These are phyloP conservation scores for Elsinoe arachidis DNA, from an alignment of 2,329 filamentous ascomycete genomes.

Conservation along the genomic window DNA sequence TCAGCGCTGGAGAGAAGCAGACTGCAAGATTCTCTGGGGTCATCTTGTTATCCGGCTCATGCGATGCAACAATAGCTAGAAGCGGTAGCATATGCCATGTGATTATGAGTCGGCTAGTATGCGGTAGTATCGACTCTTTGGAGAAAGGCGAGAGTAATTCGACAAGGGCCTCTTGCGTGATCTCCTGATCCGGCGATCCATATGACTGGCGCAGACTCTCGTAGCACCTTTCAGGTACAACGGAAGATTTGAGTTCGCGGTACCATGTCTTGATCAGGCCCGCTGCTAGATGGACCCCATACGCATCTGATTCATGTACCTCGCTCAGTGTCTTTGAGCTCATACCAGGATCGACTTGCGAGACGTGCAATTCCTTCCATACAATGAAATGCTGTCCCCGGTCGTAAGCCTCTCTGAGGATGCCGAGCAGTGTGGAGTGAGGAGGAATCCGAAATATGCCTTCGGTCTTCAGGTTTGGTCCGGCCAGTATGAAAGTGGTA, in stretches of 20 bases:
- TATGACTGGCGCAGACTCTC: conserved; percentile 37
- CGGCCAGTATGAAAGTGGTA: conserved; percentile 42
- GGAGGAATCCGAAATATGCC: conserved; percentile 48
- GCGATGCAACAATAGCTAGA: conserved; percentile 38
- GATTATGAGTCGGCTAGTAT: conserved; percentile 39
- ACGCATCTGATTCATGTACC: conserved; percentile 41
- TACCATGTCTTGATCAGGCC: conserved; percentile 50
- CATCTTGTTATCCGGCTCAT: conserved; percentile 47
- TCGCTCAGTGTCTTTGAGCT: conserved; percentile 31
- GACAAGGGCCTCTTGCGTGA: conserved; percentile 35
- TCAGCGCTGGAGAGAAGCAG: conserved; percentile 45
- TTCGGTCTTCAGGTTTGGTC: conserved; percentile 40
- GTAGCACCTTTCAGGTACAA: conserved; percentile 44
- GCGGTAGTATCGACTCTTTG: conserved; percentile 38
- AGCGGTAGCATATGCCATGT: conserved; percentile 45
- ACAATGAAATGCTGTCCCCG: conserved; percentile 46
- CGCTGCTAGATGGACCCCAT: conserved; percentile 45
- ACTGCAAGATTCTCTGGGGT: conserved; percentile 45
- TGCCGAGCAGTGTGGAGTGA: conserved; percentile 40
- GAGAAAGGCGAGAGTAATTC: conserved; percentile 40
- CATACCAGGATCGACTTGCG: conserved; percentile 30
- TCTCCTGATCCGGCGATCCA: conserved; percentile 30
- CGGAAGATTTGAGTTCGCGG: conserved; percentile 42
- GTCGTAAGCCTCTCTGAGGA: conserved; percentile 48
- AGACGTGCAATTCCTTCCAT: conserved; percentile 40